phyloP scores from a whole-genome alignment of 2,329 filamentous ascomycete genomes.

The Fusarium sp. region DNA sequence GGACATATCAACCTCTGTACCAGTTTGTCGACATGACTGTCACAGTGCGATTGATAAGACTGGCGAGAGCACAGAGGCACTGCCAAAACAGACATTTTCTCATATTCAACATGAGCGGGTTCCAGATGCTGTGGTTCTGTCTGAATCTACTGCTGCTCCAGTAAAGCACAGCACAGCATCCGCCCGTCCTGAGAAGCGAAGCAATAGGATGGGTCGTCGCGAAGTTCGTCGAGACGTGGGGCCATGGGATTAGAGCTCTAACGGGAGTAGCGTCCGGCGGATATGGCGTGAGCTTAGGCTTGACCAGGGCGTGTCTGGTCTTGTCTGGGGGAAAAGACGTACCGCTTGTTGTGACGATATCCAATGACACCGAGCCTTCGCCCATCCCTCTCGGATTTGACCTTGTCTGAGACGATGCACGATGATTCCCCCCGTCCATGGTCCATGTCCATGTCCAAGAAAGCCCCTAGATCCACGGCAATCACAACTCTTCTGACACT shows the following conservation, averaged over 20 bases:
- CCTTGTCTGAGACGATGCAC: constrained; percentile 37
- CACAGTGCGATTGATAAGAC: constrained; percentile 3
- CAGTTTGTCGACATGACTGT: background rate
- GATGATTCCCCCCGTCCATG: constrained; percentile 23
- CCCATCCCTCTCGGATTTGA: constrained; percentile 27
- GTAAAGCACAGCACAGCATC: background rate
- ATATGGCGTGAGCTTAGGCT: constrained; percentile 46
- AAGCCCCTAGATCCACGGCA: constrained; percentile 34
- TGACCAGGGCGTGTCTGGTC: constrained; percentile 35
- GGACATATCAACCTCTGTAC: background rate
- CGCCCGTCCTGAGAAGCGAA: constrained; percentile 21
- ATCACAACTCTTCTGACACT: constrained; percentile 26
- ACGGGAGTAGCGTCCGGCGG: constrained; percentile 45
- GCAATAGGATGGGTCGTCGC: constrained; percentile 40
- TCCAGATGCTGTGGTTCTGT: constrained; percentile 18
- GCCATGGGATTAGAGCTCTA: constrained; percentile 43
- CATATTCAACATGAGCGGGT: constrained; percentile 20
- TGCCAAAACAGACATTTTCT: constrained; percentile 26
- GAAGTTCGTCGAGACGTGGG: constrained; percentile 41
- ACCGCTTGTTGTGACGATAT: constrained; percentile 10
- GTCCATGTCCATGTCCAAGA: constrained; percentile 28
- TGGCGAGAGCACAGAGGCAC: background rate
- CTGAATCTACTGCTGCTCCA: constrained; percentile 28
- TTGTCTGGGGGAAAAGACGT: constrained; percentile 41
- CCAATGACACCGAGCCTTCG: constrained; percentile 30